These are phyloP conservation scores for Musa acuminata DNA, from an alignment of 176 grass and related monocot species.

Conservation along the genomic window DNA sequence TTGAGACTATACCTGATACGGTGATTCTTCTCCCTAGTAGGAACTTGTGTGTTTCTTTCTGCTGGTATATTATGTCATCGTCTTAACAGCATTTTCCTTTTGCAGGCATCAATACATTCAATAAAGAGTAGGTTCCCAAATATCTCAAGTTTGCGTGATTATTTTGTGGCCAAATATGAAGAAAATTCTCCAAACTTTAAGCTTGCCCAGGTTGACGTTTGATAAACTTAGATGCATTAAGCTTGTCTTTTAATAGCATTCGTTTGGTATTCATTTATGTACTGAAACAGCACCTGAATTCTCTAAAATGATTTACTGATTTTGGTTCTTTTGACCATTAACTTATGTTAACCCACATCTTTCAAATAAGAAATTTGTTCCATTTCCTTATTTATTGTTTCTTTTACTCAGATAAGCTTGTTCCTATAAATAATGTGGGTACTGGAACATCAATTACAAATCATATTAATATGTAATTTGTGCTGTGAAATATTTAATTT, in stretches of 20 bases:
- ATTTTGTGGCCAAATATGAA: conserved; percentile 86
- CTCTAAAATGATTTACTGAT: not conserved
- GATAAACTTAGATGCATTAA: not conserved
- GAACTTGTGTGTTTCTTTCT: conserved; percentile 3
- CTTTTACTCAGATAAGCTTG: too few relatives aligned
- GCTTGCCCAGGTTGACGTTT: conserved; percentile 62
- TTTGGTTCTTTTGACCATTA: too few relatives aligned
- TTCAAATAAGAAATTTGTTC: too few relatives aligned
- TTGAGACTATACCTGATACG: conserved; percentile 99
- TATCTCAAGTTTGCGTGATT: conserved; percentile 77
- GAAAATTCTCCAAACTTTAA: conserved; percentile 96
- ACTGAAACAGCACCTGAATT: not conserved
- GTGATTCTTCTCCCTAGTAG: conserved; percentile 23
- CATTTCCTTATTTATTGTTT: too few relatives aligned
- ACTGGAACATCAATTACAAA: not conserved
- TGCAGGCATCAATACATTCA: conserved; percentile 96
- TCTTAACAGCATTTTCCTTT: conserved; percentile 17
- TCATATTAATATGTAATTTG: too few relatives aligned
- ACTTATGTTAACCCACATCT: not conserved
- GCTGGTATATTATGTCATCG: conserved; percentile 11
- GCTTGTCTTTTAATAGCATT: not conserved
- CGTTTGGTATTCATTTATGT: not conserved
- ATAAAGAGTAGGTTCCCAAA: conserved; percentile 94
- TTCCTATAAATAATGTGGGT: not conserved
- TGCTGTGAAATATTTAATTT: not conserved